Evolutionary conservation across 768 basidiomycete genomes (phyloP), one percentile per base, ranked within the genome.

Genomic region (Mrakia gelida): DNA sequence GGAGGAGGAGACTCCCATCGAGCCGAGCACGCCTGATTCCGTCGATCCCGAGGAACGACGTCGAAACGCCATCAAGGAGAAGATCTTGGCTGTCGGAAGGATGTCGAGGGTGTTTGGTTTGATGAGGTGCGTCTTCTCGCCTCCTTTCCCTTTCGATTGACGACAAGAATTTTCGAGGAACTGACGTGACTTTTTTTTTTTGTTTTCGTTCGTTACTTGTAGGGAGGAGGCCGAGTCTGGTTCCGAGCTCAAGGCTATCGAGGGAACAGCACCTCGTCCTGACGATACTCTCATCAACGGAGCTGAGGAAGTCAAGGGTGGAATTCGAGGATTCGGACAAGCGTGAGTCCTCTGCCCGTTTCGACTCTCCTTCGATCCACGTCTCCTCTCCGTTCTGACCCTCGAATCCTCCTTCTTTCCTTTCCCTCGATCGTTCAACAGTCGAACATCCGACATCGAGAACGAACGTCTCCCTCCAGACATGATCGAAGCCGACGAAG

Each of bases 381-480:
- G 1, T 13, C 4, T 10, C 49, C 59, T 28, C 59, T 26, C 28
- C 16, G 21, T 45, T 52, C 62, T 75, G 72, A 71, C 52, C 21
- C 59, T 62, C 28, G 34, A 32, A 71, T 32, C 38, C 41, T 67
- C 30, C 1, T 32, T 75, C 9, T 0, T 34, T 61, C 4, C 70
- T 11, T 52, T 21, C 21, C 49, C 49, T 52, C 49, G 45, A 45
- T 38, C n/a, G 8, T 52, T 7, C 49, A 28, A 43, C 77, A 95
- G 94, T 61, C 94, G 95, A 79, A 95, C 95, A 86, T 94, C 92
- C 63, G 97, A 98, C 87, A 98, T 98, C 81, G 96, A 98, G 86
- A 98, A 98, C 85, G 97, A 99, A 85, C 91, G 95, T 49, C 87
- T 98, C n/a, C 97, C 96, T 3, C 96, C 96, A 2, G 94, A 98